Evolutionary conservation across 768 basidiomycete genomes (phyloP).

Genomic region (Boletus speciosus): DNA sequence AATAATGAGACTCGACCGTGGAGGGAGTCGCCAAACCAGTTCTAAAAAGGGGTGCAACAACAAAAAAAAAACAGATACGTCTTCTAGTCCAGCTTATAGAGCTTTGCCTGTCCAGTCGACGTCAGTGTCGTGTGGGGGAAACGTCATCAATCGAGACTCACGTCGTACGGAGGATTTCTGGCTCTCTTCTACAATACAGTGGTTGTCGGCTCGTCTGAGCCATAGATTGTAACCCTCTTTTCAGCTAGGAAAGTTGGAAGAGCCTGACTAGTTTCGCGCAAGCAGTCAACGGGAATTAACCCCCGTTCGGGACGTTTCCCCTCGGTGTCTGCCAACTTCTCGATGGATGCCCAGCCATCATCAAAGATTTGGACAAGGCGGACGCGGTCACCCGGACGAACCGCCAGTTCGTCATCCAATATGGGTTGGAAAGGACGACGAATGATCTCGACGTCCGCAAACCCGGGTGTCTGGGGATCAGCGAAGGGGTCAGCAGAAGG

Average conservation of each 20-base stretch:
- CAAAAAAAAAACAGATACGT: neutral
- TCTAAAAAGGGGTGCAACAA: neutral
- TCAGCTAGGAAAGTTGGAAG: conserved; percentile 47
- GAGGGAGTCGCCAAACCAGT: neutral
- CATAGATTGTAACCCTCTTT: conserved; percentile 45
- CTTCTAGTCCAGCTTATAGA: neutral
- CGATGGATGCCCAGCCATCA: conserved; percentile 69
- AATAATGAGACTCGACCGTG: neutral
- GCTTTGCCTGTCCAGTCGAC: neutral
- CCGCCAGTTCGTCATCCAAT: conserved; percentile 56
- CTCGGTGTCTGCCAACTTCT: conserved; percentile 34
- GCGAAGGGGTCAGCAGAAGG: conserved; percentile 32
- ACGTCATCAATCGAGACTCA: neutral
- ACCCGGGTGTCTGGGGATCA: conserved; percentile 30
- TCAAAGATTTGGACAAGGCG: conserved; percentile 54
- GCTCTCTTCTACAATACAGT: neutral
- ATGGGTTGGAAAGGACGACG: conserved; percentile 54
- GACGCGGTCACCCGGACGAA: conserved; percentile 49
- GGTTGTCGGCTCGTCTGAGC: neutral
- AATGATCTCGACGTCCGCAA: conserved; percentile 46
- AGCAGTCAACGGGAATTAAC: conserved; percentile 68
- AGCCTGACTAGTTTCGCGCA: conserved; percentile 46
- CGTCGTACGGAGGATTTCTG: neutral
- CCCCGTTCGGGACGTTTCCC: conserved; percentile 33
- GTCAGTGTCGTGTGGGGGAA: neutral